Conservation (phyloP, 805 yeast species). For the Suhomyces sp. region DNA sequence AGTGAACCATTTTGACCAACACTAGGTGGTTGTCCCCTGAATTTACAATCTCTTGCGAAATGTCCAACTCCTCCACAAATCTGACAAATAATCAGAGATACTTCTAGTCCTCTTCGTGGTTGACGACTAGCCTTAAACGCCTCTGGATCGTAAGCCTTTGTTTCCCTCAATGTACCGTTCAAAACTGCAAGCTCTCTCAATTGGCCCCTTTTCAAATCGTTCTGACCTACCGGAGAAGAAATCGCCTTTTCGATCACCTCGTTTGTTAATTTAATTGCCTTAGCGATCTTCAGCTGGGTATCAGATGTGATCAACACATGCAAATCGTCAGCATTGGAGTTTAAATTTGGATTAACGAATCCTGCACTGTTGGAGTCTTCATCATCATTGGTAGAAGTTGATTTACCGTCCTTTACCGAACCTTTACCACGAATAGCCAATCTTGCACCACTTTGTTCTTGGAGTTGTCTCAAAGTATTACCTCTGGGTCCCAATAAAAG, state of each 20-base stretch:
- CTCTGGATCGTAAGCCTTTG: slow-evolving; percentile 54
- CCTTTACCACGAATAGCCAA: slow-evolving; percentile 95
- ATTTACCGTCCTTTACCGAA: slow-evolving; percentile 88
- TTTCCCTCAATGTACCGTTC: slow-evolving; percentile 89
- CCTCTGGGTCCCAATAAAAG: slow-evolving; percentile 94
- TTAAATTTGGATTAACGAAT: slow-evolving; percentile 21
- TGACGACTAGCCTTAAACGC: slow-evolving; percentile 38
- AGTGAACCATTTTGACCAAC: not conserved
- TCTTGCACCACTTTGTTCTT: slow-evolving; percentile 82
- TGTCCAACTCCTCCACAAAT: slow-evolving; percentile 85
- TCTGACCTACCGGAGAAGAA: slow-evolving; percentile 88
- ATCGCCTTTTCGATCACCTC: slow-evolving; percentile 80
- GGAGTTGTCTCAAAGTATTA: slow-evolving; percentile 75
- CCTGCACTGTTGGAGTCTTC: slow-evolving; percentile 18
- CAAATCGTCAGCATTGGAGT: slow-evolving; percentile 59
- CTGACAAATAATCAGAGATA: slow-evolving; percentile 62
- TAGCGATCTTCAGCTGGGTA: slow-evolving; percentile 68
- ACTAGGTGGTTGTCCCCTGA: slow-evolving; percentile 16
- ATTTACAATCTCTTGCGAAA: slow-evolving; percentile 81
- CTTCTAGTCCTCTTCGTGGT: slow-evolving; percentile 39
- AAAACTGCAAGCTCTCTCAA: slow-evolving; percentile 87
- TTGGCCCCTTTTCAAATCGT: slow-evolving; percentile 87
- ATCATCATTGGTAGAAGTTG: slow-evolving; percentile 47
- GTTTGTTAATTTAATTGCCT: slow-evolving; percentile 73
- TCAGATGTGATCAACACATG: slow-evolving; percentile 89